Conservation (phyloP, 1,139 yeast genomes). For the Blastobotrys proliferans region DNA sequence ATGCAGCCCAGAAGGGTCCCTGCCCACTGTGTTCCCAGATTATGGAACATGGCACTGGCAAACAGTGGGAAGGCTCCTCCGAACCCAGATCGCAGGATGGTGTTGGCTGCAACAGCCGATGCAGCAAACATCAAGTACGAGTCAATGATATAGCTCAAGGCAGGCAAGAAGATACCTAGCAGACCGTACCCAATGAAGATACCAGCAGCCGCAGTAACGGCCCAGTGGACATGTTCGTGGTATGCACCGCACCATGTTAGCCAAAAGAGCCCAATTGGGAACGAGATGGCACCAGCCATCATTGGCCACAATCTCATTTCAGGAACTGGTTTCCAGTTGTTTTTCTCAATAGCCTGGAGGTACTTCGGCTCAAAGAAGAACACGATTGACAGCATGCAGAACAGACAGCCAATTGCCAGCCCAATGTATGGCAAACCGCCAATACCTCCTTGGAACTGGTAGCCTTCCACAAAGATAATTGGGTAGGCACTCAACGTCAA, state of each 20-base stretch:
- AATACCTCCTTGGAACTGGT: constrained; percentile 49
- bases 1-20: constrained; percentile 66
- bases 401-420: constrained; percentile 39
- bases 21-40: constrained; percentile 77
- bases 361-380: constrained; percentile 33
- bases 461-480: constrained; percentile 57
- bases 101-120: constrained; percentile 83
- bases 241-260: constrained; percentile 82
- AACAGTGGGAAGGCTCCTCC: constrained; percentile 41
- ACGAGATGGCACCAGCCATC: constrained; percentile 62
- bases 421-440: constrained; percentile 47
- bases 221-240: constrained; percentile 66
- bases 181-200: constrained; percentile 50
- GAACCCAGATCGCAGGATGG: constrained; percentile 45
- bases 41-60: constrained; percentile 52
- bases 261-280: constrained; percentile 80
- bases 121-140: constrained; percentile 67
- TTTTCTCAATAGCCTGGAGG: constrained; percentile 39
- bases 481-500: constrained; percentile 78
- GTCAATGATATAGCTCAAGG: constrained; percentile 68
- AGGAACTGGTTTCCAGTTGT: constrained; percentile 62
- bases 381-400: neutral
- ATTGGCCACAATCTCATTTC: constrained; percentile 77
- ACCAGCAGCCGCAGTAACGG: constrained; percentile 86
- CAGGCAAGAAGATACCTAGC: constrained; percentile 55